These are phyloP conservation scores for Colletotrichum cereale DNA, from an alignment of 2,329 filamentous ascomycete species.

Conservation along the genomic window DNA sequence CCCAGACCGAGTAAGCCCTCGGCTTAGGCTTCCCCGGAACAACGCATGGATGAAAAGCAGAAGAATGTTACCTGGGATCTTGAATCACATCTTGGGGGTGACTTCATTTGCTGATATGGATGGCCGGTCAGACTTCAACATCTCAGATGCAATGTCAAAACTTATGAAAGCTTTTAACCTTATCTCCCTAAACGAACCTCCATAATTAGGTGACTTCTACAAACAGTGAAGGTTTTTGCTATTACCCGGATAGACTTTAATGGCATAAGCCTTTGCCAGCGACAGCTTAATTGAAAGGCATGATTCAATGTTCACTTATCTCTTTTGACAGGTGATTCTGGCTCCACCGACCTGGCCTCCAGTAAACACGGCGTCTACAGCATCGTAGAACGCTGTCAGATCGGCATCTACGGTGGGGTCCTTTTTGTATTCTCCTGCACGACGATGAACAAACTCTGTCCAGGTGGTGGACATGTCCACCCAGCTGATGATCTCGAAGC, in stretches of 20 bases:
- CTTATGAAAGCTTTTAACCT: neutral
- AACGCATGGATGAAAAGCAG: no score
- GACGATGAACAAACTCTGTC: conserved; percentile 40
- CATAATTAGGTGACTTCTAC: neutral
- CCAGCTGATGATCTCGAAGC: conserved; percentile 38
- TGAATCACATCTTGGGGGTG: no score
- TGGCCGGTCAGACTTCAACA: neutral
- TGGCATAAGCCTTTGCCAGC: neutral
- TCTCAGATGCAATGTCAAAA: neutral
- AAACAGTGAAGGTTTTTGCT: neutral
- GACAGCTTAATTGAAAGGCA: neutral
- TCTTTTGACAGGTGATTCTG: conserved; percentile 36
- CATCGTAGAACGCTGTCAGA: conserved; percentile 39
- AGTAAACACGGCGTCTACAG: conserved; percentile 39
- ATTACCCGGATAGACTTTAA: neutral
- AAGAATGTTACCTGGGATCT: no score
- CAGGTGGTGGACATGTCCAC: conserved; percentile 41
- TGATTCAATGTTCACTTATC: neutral
- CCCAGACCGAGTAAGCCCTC: neutral
- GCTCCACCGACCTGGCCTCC: conserved; percentile 37
- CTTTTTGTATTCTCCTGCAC: conserved; percentile 35
- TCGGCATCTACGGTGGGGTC: conserved; percentile 23
- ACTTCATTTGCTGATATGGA: neutral
- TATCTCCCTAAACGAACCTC: neutral
- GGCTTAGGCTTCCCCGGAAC: neutral